A percentile compares a stretch with the other conserved stretches of the same genome.
Evolutionary conservation across 2,329 filamentous ascomycete species (phyloP).

Genomic region (Aureobasidium zeae): DNA sequence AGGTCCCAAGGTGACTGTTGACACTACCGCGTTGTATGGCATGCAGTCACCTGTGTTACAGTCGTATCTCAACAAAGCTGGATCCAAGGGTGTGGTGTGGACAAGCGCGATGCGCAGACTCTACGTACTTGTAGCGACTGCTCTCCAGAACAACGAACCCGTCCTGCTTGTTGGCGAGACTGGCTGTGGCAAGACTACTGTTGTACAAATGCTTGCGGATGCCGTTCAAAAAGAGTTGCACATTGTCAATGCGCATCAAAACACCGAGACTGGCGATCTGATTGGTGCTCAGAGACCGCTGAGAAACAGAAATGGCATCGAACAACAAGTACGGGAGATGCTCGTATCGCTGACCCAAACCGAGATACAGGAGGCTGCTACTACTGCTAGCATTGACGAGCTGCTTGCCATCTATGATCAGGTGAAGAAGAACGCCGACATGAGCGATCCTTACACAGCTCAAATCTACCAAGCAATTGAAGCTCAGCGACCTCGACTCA

Average conservation of each 20-base stretch:
- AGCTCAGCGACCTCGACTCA: constrained; percentile 52
- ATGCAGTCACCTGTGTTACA: constrained; percentile 30
- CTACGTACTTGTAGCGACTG: constrained; percentile 79
- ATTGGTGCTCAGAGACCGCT: constrained; percentile 92
- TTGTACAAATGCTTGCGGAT: constrained; percentile 85
- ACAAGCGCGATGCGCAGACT: constrained; percentile 88
- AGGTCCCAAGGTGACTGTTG: constrained; percentile 57
- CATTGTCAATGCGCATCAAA: constrained; percentile 95
- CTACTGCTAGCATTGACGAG: constrained; percentile 40
- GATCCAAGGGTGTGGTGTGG: constrained; percentile 70
- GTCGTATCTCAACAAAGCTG: constrained; percentile 29
- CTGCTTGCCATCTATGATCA: constrained; percentile 51
- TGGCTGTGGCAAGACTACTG: constrained; percentile 93
- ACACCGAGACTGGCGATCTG: constrained; percentile 92
- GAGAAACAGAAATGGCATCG: constrained; percentile 68
- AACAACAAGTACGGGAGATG: constrained; percentile 56
- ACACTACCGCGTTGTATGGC: constrained; percentile 65
- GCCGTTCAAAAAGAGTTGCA: constrained; percentile 66
- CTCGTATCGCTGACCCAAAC: constrained; percentile 36
- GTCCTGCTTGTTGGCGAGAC: constrained; percentile 93
- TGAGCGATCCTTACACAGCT: constrained; percentile 14
- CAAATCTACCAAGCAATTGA: constrained; percentile 30
- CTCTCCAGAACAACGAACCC: constrained; percentile 82
- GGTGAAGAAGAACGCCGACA: constrained; percentile 32
- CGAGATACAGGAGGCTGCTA: constrained; percentile 19